Evolutionary conservation across 306 rosid species (phyloP).

Genomic region (Prunus mume): DNA sequence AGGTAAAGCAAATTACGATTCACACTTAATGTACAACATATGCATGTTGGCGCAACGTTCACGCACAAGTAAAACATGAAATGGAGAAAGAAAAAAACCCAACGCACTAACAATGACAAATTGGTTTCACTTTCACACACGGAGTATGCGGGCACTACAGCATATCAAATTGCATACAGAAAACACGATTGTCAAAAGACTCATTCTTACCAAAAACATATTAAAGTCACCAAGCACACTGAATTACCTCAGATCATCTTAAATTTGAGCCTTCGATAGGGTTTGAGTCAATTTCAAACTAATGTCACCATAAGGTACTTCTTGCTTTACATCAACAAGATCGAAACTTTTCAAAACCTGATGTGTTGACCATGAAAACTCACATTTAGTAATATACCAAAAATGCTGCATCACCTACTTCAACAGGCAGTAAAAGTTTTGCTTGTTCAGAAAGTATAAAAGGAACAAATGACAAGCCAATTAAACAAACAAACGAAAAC

Average conservation of each 20-base stretch:
- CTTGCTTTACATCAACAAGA: conserved; percentile 68
- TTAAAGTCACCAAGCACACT: not conserved
- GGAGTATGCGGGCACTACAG: not conserved
- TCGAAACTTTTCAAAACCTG: conserved; percentile 72
- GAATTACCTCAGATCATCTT: conserved; percentile 20
- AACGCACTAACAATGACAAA: not conserved
- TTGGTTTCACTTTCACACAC: not conserved
- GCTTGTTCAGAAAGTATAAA: not conserved
- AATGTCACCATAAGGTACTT: conserved; percentile 66
- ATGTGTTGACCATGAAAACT: conserved; percentile 14
- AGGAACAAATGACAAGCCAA: not conserved
- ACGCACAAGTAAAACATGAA: not conserved
- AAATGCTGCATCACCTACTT: not conserved
- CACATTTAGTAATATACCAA: not conserved
- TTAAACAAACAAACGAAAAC: not conserved
- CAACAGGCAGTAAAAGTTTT: not conserved
- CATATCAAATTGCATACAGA: not conserved
- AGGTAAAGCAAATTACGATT: no score
- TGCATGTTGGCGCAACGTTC: no score
- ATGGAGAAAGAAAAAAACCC: not conserved
- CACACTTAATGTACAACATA: not conserved
- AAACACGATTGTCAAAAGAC: not conserved
- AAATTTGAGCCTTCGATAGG: conserved; percentile 52
- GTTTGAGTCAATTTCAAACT: conserved; percentile 50
- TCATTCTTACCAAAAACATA: conserved; percentile 43